phyloP scores from a whole-genome alignment of 306 rosid species.

The Fagus crenata region DNA sequence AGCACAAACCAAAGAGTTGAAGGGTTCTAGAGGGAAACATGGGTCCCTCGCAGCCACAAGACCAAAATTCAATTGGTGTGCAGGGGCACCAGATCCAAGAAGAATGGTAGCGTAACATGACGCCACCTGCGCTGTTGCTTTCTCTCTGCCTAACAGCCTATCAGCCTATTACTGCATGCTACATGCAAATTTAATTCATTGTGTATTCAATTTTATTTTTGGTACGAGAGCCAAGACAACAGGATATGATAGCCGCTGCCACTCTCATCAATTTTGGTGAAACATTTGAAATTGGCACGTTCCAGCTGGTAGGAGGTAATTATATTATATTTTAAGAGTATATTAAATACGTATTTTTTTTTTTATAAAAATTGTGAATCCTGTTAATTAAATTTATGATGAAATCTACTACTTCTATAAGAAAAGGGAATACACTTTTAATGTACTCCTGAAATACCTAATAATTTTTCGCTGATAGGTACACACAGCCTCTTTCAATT shows the following conservation, averaged over 20 bases:
- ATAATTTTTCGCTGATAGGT: too few species aligned
- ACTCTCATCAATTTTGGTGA: background rate
- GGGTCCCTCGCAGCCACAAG: background rate
- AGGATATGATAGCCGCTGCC: background rate
- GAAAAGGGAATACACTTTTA: too few species aligned
- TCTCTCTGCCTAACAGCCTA: background rate
- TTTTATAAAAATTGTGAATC: too few species aligned
- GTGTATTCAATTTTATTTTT: background rate
- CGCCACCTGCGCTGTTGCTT: conserved; percentile 5
- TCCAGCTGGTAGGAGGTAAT: too few species aligned
- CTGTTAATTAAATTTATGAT: too few species aligned
- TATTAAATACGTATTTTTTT: too few species aligned
- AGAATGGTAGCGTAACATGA: conserved; percentile 25
- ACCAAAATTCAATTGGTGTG: conserved; percentile 12
- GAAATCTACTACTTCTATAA: too few species aligned
- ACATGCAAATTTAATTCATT: conserved; percentile 1
- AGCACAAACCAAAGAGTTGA: background rate
- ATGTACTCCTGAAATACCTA: too few species aligned
- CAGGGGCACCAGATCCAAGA: conserved; percentile 45
- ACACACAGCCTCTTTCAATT: too few species aligned
- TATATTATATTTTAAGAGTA: too few species aligned
- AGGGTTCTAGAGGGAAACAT: background rate
- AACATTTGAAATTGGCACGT: background rate
- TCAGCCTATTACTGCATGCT: background rate
- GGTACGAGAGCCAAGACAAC: background rate